phyloP scores from a whole-genome alignment of 106 monocot genomes.

The Acorus calamus region DNA sequence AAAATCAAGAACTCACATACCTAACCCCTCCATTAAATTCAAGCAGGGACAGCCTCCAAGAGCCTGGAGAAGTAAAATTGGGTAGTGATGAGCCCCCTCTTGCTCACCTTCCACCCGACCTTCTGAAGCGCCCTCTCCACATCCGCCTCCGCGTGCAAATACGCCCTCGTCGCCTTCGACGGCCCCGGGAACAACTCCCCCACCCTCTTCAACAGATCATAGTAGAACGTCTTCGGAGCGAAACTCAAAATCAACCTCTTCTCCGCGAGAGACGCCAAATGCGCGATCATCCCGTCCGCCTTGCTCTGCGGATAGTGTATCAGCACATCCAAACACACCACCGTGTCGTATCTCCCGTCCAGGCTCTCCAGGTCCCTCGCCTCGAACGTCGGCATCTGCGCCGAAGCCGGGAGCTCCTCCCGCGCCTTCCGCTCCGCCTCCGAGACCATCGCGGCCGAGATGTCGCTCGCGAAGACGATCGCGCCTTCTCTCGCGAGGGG shows the following conservation, averaged over 20 bases:
- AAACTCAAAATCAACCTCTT: slow-evolving; percentile 63
- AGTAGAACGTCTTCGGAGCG: slow-evolving; percentile 80
- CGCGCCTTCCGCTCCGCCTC: slow-evolving; percentile 58
- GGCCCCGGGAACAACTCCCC: slow-evolving; percentile 94
- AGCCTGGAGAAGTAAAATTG: slow-evolving; percentile 91
- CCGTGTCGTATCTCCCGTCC: slow-evolving; percentile 66
- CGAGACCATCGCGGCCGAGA: slow-evolving; percentile 83
- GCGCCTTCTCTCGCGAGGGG: slow-evolving; percentile 85
- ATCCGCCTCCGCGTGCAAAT: slow-evolving; percentile 77
- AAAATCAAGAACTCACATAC: too few relatives aligned
- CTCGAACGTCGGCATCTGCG: slow-evolving; percentile 48
- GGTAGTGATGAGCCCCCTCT: slow-evolving; percentile 50
- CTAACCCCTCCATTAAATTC: too few relatives aligned
- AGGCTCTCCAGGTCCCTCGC: slow-evolving; percentile 79
- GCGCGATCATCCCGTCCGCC: slow-evolving; percentile 85
- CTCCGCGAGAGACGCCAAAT: slow-evolving; percentile 85
- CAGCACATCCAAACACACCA: slow-evolving; percentile 85
- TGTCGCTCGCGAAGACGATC: slow-evolving; percentile 63
- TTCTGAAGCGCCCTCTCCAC: slow-evolving; percentile 70
- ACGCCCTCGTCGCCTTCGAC: slow-evolving; percentile 94
- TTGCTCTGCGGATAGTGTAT: slow-evolving; percentile 87
- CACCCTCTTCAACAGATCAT: slow-evolving; percentile 62
- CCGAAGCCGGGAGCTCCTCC: slow-evolving; percentile 2
- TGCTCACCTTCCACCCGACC: slow-evolving; percentile 67
- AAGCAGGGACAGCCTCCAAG: slow-evolving; percentile 65